phyloP scores from a whole-genome alignment of 176 grass and related monocot genomes.

The Canna indica region DNA sequence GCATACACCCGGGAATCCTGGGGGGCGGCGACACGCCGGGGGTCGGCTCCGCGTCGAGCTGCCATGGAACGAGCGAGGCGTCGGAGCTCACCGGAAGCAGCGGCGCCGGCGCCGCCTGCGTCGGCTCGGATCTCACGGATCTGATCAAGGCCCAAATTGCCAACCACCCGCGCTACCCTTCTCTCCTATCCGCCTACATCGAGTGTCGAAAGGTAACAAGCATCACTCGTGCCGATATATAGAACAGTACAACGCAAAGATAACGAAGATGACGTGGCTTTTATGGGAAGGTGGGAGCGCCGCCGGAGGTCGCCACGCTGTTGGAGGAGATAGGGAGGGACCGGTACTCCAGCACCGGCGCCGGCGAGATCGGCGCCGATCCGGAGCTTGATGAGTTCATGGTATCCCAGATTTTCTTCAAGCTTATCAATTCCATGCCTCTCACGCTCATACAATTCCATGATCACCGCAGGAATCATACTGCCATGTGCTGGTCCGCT shows the following conservation, averaged over 20 bases:
- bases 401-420: slow-evolving; percentile 22
- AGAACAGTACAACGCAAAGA: not conserved
- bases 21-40: slow-evolving; percentile 24
- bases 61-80: not conserved
- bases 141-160: slow-evolving; percentile 95
- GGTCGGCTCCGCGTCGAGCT: not conserved
- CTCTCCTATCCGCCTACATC: slow-evolving; percentile 83
- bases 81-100: not conserved
- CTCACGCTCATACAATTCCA: too few relatives aligned
- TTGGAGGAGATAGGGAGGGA: slow-evolving; percentile 76
- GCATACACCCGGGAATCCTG: slow-evolving; percentile 76
- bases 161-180: slow-evolving; percentile 73
- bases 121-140: slow-evolving; percentile 59
- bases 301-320: slow-evolving; percentile 70
- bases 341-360: slow-evolving; percentile 15
- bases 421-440: not conserved
- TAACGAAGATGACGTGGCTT: not conserved
- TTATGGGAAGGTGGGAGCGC: slow-evolving; percentile 49
- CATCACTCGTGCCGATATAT: not conserved
- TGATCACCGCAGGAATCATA: slow-evolving; percentile 12
- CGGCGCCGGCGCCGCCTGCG: not conserved
- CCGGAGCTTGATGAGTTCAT: slow-evolving; percentile 98
- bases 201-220: slow-evolving; percentile 74
- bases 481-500: slow-evolving; percentile 16
- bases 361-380: slow-evolving; percentile 48